Evolutionary conservation across 139 green algal genomes (phyloP).

Genomic region (Chlorella sp.): DNA sequence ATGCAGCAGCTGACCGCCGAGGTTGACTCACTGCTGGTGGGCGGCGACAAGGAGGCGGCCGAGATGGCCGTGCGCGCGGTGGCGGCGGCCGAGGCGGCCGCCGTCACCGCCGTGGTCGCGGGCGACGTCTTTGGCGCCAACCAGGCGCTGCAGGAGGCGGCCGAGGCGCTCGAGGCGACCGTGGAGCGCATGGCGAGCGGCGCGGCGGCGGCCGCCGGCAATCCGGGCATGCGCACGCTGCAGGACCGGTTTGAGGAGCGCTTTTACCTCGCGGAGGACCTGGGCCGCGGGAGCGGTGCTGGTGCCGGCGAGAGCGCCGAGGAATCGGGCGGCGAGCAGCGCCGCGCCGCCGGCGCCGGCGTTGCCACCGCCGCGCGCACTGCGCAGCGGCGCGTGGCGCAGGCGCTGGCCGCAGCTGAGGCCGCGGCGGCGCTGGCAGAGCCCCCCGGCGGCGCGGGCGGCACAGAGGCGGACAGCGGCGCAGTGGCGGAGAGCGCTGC

Average conservation of each 20-base stretch:
- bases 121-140: constrained; percentile 29
- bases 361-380: background rate
- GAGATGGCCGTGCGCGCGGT: constrained; percentile 4
- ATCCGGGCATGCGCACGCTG: too few species aligned
- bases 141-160: constrained; percentile 19
- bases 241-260: too few species aligned
- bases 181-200: background rate
- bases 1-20: constrained; percentile 35
- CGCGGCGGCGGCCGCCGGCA: too few species aligned
- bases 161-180: constrained; percentile 19
- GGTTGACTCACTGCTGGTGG: constrained; percentile 5
- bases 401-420: constrained; percentile 18
- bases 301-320: too few species aligned
- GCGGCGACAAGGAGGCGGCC: background rate
- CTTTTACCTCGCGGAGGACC: too few species aligned
- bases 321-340: background rate
- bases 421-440: constrained; percentile 11
- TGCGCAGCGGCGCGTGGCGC: constrained; percentile 1
- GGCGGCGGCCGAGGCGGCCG: constrained; percentile 16
- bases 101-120: constrained; percentile 7
- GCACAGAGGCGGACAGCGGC: constrained; percentile 7
- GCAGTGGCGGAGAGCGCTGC: constrained; percentile 12
- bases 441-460: too few species aligned
- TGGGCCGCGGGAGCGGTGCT: too few species aligned
- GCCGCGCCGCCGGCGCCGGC: background rate